Base-by-base conservation (phyloP, 768 basidiomycete species). In the Cubamyces lactineus region DNA sequence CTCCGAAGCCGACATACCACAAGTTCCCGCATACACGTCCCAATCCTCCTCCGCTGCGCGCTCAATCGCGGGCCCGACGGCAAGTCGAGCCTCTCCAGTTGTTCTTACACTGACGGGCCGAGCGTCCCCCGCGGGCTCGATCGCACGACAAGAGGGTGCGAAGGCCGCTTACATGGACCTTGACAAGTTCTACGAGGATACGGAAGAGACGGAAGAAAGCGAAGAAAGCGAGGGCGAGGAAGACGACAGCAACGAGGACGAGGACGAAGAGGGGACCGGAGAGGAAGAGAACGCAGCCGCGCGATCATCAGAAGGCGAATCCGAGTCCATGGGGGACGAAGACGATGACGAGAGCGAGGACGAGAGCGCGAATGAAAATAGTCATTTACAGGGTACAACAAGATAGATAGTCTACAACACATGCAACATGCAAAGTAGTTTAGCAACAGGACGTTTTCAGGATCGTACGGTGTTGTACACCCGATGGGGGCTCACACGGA, bases 181-280 rank as follows among this genome's bases (percentile, higher is more conserved):
- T 66, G 89, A 94, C 68, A 80, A 84, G 63, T 94, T 94, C 71
- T 94, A 93, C 70, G 89, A 76, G 3, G 79, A 77, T 39, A 75
- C 72, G 21, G 72, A 72, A 1, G 76, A 76, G 55, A 73, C 63
- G 9, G 74, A 76, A 21, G 75, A 75, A 57, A 72, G 64, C 21
- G 70, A 68, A 4, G 71, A 70, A 50, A 60, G 63, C 12, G 66
- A 67, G 1, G 69, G 69, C 0, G 71, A 73, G 19, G 85, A 82
- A 39, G 75, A 67, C 3, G 73, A 67, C 0, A 71, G 72, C 1
- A 72, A 67, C 1, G 72, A 69, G 15, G 73, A 67, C 0, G 72
- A 68, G 17, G 56, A 67, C 19, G 58, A 46, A n/a, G 49, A 58
- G 65, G 54, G 65, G 51, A 43, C 30, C 7, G 51, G 57, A 16